Evolutionary conservation across 75 land plant genomes (phyloP).

Genomic region (Pinus tabuliformis): DNA sequence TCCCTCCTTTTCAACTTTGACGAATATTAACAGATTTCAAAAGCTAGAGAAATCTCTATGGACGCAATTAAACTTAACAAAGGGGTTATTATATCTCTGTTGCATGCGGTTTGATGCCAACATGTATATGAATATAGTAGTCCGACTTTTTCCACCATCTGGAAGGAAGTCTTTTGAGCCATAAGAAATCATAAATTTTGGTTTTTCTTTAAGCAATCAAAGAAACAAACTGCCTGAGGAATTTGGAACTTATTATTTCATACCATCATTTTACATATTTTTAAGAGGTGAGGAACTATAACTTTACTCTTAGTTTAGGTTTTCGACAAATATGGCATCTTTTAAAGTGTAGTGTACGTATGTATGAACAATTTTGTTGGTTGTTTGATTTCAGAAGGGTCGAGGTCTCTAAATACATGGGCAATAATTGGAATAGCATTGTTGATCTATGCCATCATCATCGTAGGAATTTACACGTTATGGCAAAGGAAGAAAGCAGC

Average conservation of each 20-base stretch:
- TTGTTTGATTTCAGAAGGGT: no score
- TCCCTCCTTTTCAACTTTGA: slow-evolving; percentile 47
- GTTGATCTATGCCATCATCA: no score
- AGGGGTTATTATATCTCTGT: slow-evolving; percentile 32
- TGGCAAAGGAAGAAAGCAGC: no score
- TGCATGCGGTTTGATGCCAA: background rate
- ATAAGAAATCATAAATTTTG: slow-evolving; percentile 10
- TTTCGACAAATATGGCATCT: no score
- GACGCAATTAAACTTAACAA: slow-evolving; percentile 3
- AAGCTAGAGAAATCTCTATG: slow-evolving; percentile 1
- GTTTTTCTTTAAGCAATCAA: slow-evolving; percentile 38
- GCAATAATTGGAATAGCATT: no score
- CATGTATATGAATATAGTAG: slow-evolving; percentile 19
- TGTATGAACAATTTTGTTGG: no score
- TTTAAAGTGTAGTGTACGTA: no score
- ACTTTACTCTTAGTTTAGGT: no score
- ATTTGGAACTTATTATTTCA: slow-evolving; percentile 25
- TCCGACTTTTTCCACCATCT: slow-evolving; percentile 35
- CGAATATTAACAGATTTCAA: slow-evolving; percentile 11
- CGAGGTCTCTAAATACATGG: no score
- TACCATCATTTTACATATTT: no score
- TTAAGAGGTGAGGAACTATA: no score
- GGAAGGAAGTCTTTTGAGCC: slow-evolving; percentile 16
- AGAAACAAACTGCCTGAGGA: slow-evolving; percentile 22
- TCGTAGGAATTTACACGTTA: no score